These are phyloP conservation scores for Penicillium arizonense DNA, from an alignment of 495 filamentous ascomycete species.

Conservation along the genomic window DNA sequence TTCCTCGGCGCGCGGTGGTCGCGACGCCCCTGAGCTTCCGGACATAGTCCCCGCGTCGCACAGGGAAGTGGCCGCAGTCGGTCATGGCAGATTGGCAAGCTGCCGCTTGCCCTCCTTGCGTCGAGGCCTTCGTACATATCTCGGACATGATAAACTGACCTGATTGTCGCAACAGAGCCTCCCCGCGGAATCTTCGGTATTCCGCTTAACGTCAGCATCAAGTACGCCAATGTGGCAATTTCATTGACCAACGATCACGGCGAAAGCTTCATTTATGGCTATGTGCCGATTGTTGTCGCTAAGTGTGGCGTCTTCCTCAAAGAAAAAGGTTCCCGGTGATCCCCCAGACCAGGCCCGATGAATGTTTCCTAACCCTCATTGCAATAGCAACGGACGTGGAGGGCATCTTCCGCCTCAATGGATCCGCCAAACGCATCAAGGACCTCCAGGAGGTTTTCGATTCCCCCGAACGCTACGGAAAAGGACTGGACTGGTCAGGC, in stretches of 20 bases:
- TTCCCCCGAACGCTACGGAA: slow-evolving; percentile 93
- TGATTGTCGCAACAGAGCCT: slow-evolving; percentile 21
- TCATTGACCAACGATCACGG: slow-evolving; percentile 88
- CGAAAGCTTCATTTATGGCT: slow-evolving; percentile 96
- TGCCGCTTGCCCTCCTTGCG: neutral
- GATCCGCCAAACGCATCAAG: slow-evolving; percentile 97
- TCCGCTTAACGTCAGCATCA: slow-evolving; percentile 91
- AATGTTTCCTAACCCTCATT: slow-evolving; percentile 9
- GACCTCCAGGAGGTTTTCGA: slow-evolving; percentile 90
- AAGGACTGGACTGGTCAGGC: slow-evolving; percentile 93
- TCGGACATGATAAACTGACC: neutral
- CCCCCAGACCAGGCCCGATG: slow-evolving; percentile 1
- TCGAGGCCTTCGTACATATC: neutral
- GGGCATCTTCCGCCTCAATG: slow-evolving; percentile 94
- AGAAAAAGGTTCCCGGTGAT: slow-evolving; percentile 75
- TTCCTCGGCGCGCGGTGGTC: slow-evolving; percentile 5
- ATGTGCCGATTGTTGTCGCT: slow-evolving; percentile 97
- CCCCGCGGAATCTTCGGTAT: slow-evolving; percentile 82
- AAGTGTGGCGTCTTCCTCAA: slow-evolving; percentile 98
- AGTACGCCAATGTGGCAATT: slow-evolving; percentile 98
- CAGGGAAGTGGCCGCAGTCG: neutral
- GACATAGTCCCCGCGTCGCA: neutral
- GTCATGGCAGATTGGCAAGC: neutral
- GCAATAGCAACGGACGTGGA: slow-evolving; percentile 85
- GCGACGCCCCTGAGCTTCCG: slow-evolving; percentile 2